A percentile compares a stretch with the other conserved stretches of the same genome.
These are phyloP conservation scores for Salix viminalis DNA, from an alignment of 345 rosid genomes.

Conservation along the genomic window DNA sequence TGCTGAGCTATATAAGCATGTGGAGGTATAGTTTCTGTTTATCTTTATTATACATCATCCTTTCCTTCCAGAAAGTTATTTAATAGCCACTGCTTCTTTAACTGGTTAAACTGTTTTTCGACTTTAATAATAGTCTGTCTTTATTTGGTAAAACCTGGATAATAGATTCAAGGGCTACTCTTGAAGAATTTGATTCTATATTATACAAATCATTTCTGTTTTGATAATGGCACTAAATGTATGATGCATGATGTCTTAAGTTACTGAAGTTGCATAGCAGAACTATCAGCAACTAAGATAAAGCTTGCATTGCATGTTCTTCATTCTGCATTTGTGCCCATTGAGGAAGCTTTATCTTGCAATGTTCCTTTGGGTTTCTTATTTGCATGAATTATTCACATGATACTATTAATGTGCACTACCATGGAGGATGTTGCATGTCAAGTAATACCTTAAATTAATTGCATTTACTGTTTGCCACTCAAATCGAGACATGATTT, in stretches of 20 bases:
- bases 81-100: neutral
- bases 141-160: neutral
- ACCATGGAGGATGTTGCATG: neutral
- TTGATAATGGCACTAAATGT: neutral
- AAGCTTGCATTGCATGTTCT: neutral
- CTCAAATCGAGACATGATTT: neutral
- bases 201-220: neutral
- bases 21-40: conserved; percentile 55
- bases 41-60: neutral
- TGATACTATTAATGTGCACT: neutral
- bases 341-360: neutral
- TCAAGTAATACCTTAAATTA: neutral
- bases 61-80: conserved; percentile 1
- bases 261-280: neutral
- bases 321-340: neutral
- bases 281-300: neutral
- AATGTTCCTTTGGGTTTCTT: neutral
- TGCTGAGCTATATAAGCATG: conserved; percentile 71
- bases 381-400: neutral
- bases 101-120: neutral
- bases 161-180: neutral
- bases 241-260: neutral
- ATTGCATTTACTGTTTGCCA: neutral
- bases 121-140: neutral
- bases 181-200: neutral